Base-by-base conservation (phyloP, 176 grass and related monocot genomes). In the Oryza coarctata region DNA sequence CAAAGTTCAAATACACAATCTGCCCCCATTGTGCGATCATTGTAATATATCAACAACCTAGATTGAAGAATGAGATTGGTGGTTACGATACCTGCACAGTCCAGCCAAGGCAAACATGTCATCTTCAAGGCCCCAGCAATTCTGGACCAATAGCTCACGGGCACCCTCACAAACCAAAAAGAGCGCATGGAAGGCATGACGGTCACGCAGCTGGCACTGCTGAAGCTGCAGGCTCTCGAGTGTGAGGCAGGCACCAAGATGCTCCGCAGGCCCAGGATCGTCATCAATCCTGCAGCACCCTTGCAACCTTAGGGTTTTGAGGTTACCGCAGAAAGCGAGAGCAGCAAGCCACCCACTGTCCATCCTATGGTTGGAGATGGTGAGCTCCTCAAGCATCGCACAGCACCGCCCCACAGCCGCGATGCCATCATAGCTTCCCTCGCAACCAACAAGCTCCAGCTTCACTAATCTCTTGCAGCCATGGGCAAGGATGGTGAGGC, bases 121-220 rank as follows among this genome's bases (percentile, higher is more conserved):
- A 36, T 98, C 86, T 70, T 98, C 96, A 18, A 93, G 89, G 20
- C 96, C 96, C 96, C 96, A 98, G 76, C 91, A 98, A 98, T 91
- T 88, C 31, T 95, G 84, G 63, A 98, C 31, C 47, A 88, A 40
- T 49, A 98, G 79, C 82, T 98, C 96, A 11, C 92, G 90, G 14
- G 89, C 91, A 2, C 84, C 82, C 77, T 93, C 87, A 32, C 96
- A 98, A 23, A 95, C 89, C 87, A 95, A 80, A 83, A 95, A 92
- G 67, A 95, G 88, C n/a, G 96, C 90, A 3, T 90, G 74, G 8
- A 98, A 86, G 23, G 86, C 82, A 2, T 65, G 77, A 32, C 80
- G 87, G 70, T 98, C 86, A 67, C 82, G 89, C 50, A 98, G 85
- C 73, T 93, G 93, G 82, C 90, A 98, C 20, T 74, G 85, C 10